phyloP scores from a whole-genome alignment of 345 rosid species.

The Aethionema arabicum region DNA sequence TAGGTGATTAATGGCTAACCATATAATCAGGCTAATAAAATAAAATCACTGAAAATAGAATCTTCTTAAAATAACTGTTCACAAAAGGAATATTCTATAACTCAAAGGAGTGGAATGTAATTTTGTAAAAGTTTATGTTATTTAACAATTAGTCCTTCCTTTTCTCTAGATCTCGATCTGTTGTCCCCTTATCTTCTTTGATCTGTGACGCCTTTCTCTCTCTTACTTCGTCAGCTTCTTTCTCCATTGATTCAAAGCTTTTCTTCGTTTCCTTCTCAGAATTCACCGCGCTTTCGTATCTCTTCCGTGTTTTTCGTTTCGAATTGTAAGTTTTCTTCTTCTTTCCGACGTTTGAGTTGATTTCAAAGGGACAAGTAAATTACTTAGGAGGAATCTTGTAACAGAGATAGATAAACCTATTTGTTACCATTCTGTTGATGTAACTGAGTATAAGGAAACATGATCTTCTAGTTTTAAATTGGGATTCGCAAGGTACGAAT shows the following conservation, averaged over 20 bases:
- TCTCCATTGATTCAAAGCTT: neutral
- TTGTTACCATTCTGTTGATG: neutral
- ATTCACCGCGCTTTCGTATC: neutral
- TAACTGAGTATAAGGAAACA: no score
- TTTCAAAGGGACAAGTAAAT: slow-evolving; percentile 1
- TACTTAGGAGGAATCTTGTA: neutral
- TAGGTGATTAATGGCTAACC: no score
- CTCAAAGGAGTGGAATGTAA: slow-evolving; percentile 23
- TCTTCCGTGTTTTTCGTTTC: neutral
- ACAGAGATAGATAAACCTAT: neutral
- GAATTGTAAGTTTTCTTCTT: slow-evolving; percentile 21
- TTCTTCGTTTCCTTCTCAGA: neutral
- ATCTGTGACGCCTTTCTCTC: slow-evolving; percentile 7
- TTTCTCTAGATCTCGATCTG: slow-evolving; percentile 14
- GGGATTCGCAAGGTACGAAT: neutral
- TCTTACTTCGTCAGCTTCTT: neutral
- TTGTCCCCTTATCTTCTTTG: slow-evolving; percentile 31
- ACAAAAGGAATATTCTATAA: neutral
- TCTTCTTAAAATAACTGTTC: neutral
- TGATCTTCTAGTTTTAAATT: neutral
- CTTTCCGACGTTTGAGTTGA: neutral
- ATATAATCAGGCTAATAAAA: no score
- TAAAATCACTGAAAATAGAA: neutral
- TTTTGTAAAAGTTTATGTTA: neutral
- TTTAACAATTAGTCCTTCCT: slow-evolving; percentile 31